These are phyloP conservation scores for Penicillium sp. DNA, from an alignment of 2,329 filamentous ascomycete genomes.

Conservation along the genomic window DNA sequence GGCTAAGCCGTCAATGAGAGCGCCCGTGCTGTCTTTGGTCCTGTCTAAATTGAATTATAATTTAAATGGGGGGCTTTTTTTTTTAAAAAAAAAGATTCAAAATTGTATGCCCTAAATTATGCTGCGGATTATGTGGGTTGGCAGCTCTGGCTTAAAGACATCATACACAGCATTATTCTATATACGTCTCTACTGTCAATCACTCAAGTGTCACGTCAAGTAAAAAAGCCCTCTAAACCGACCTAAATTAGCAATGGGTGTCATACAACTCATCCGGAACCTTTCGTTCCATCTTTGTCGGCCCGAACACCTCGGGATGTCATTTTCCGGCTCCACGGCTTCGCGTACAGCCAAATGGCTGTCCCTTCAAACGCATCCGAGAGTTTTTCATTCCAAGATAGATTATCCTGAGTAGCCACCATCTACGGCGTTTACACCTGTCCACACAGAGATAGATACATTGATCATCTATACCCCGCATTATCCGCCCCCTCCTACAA, in stretches of 20 bases:
- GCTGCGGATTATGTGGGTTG: neutral
- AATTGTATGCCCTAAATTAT: neutral
- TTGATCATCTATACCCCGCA: slow-evolving; percentile 1
- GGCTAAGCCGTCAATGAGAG: neutral
- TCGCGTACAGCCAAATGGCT: neutral
- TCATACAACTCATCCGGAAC: neutral
- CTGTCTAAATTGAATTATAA: neutral
- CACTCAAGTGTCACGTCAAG: too few relatives aligned
- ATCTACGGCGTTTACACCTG: neutral
- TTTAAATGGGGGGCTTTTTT: too few relatives aligned
- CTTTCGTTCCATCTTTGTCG: slow-evolving; percentile 1
- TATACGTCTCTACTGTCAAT: neutral
- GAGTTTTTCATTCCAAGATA: neutral
- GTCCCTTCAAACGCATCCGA: neutral
- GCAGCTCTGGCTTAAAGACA: neutral
- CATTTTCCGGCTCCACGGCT: slow-evolving; percentile 1
- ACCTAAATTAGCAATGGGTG: neutral
- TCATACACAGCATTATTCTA: neutral
- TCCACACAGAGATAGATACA: neutral
- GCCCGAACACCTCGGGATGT: slow-evolving; percentile 1
- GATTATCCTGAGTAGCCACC: neutral
- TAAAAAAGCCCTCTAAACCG: neutral
- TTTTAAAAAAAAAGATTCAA: neutral
- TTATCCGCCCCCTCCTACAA: neutral
- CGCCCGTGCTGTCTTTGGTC: neutral